Conservation (phyloP, 306 rosid species). For the Astragalus membranaceus region DNA sequence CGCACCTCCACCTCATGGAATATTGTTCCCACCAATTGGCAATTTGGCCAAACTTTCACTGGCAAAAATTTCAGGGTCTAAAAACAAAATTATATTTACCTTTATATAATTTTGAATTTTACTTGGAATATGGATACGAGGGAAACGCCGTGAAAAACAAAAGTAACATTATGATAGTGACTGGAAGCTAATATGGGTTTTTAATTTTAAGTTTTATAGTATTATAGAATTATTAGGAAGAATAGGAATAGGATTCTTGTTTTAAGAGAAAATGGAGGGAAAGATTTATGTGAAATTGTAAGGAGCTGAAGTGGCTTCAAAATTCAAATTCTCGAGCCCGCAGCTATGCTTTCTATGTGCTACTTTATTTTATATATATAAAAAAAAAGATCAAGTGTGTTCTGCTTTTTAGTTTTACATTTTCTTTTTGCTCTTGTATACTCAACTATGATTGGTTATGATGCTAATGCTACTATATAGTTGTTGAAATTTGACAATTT, state of each 20-base stretch:
- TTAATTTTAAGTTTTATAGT: not conserved
- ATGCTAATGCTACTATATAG: not conserved
- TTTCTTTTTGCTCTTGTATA: not conserved
- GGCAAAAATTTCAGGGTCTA: slow-evolving; percentile 67
- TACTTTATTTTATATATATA: not conserved
- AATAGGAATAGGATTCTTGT: not conserved
- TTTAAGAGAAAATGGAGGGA: slow-evolving; percentile 20
- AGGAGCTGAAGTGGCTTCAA: slow-evolving; percentile 64
- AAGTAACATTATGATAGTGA: slow-evolving; percentile 11
- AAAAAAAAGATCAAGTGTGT: not conserved
- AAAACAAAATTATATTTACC: not conserved
- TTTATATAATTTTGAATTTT: not conserved
- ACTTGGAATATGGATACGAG: slow-evolving; percentile 22
- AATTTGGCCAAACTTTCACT: slow-evolving; percentile 72
- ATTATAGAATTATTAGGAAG: not conserved
- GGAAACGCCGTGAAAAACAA: slow-evolving; percentile 4
- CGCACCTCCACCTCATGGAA: slow-evolving; percentile 69
- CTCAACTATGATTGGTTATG: too few species aligned
- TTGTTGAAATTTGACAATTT: not conserved
- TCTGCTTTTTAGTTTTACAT: not conserved
- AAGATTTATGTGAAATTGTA: slow-evolving; percentile 5
- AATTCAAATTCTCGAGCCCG: slow-evolving; percentile 54
- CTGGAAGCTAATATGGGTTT: not conserved
- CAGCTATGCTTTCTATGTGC: slow-evolving; percentile 33
- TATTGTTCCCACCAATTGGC: slow-evolving; percentile 63